A percentile compares a stretch with the other conserved stretches of the same genome.
Evolutionary conservation across 2,329 filamentous ascomycete species (phyloP).

Genomic region (Eurotiales sp.): DNA sequence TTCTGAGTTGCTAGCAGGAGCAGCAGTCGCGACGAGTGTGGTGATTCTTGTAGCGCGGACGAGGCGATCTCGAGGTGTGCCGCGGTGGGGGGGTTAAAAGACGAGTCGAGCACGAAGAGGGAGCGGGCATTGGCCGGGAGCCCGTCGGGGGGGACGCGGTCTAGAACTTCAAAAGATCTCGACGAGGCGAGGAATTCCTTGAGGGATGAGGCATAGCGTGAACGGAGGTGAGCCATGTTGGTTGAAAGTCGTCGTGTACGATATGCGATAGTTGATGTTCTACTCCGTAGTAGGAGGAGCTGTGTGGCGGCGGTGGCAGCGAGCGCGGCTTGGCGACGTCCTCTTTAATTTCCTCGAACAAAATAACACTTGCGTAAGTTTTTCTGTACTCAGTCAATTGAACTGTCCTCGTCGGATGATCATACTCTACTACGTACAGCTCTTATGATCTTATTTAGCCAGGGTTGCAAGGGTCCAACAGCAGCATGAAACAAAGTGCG

Average conservation of each 20-base stretch:
- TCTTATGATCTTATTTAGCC: neutral
- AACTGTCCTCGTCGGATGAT: too few species aligned
- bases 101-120: conserved; percentile 64
- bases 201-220: conserved; percentile 38
- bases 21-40: conserved; percentile 43
- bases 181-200: conserved; percentile 42
- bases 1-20: conserved; percentile 62
- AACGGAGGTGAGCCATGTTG: conserved; percentile 24
- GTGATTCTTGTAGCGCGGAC: conserved; percentile 46
- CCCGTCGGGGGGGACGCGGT: conserved; percentile 21
- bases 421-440: too few species aligned
- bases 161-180: conserved; percentile 31
- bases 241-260: too few species aligned
- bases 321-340: too few species aligned
- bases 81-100: conserved; percentile 62
- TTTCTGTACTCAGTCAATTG: too few species aligned
- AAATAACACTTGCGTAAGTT: too few species aligned
- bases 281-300: too few species aligned
- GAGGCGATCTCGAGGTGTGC: conserved; percentile 56
- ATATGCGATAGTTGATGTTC: too few species aligned
- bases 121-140: conserved; percentile 21
- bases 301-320: too few species aligned
- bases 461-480: neutral
- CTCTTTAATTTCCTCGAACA: too few species aligned
- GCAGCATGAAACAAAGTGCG: neutral